Conservation (phyloP, 2,329 filamentous ascomycete genomes). For the Dactylellina parvicollis region DNA sequence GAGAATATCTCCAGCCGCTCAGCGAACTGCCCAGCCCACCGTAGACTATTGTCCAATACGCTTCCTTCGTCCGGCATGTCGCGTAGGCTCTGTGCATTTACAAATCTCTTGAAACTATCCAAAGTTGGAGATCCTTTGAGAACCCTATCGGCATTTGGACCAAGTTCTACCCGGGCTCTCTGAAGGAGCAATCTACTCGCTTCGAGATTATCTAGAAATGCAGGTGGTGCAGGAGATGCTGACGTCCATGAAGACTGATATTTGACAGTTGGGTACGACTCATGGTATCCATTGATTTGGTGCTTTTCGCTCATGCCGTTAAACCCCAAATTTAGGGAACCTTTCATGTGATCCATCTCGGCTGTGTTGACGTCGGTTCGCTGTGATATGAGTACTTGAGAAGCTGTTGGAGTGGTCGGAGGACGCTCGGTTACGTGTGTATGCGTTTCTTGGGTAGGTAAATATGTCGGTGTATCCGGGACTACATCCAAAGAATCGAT, state of each 20-base stretch:
- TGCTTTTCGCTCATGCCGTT: too few relatives aligned
- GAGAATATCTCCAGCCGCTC: conserved; percentile 37
- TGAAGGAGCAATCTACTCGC: conserved; percentile 17
- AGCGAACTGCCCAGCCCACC: conserved; percentile 29
- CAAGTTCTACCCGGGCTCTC: conserved; percentile 22
- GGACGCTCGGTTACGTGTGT: not conserved
- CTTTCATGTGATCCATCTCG: not conserved
- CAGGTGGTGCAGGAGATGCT: not conserved
- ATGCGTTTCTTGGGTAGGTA: not conserved
- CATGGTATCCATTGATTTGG: not conserved
- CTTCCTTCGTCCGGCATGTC: conserved; percentile 48
- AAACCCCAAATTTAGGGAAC: too few relatives aligned
- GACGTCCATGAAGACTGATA: not conserved
- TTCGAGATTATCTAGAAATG: conserved; percentile 15
- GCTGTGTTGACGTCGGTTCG: too few relatives aligned
- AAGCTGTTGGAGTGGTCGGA: too few relatives aligned
- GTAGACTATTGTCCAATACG: conserved; percentile 29
- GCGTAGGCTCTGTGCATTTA: conserved; percentile 36
- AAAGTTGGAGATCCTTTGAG: conserved; percentile 29
- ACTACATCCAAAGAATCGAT: not conserved
- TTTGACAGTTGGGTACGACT: not conserved
- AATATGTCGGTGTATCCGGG: not conserved
- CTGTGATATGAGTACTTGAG: too few relatives aligned
- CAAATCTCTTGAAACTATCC: conserved; percentile 37
- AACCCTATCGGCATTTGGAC: conserved; percentile 27